These are phyloP conservation scores for Vigna nakashimae DNA, from an alignment of 306 rosid species.

Conservation along the genomic window DNA sequence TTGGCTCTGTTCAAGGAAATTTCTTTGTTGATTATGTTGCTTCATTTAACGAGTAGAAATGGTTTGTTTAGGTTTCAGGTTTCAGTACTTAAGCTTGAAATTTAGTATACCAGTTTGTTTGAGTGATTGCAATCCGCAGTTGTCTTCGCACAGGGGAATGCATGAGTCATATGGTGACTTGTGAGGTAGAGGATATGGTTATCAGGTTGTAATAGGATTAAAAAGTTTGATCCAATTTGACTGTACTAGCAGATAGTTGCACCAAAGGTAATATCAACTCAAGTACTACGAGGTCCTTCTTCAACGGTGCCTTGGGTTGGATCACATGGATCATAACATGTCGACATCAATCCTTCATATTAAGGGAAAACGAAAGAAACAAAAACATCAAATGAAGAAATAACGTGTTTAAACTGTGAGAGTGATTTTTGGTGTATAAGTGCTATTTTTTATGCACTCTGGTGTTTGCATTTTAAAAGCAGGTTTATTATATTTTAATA, in stretches of 20 bases:
- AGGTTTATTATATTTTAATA: constrained; percentile 20
- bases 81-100: constrained; percentile 11
- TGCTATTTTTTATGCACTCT: not conserved
- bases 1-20: not conserved
- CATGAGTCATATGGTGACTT: constrained; percentile 2
- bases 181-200: constrained; percentile 14
- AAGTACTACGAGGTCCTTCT: not conserved
- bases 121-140: not conserved
- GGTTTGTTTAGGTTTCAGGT: not conserved
- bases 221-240: not conserved
- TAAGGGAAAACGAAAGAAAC: constrained; percentile 25
- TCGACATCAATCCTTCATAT: constrained; percentile 4
- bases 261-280: constrained; percentile 21
- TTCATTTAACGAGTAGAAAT: not conserved
- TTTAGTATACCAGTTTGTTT: not conserved
- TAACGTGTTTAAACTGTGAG: constrained; percentile 5
- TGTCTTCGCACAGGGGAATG: not conserved
- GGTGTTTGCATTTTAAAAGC: constrained; percentile 31
- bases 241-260: constrained; percentile 15
- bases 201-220: not conserved
- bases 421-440: constrained; percentile 26
- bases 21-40: not conserved
- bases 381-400: constrained; percentile 12
- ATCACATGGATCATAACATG: not conserved
- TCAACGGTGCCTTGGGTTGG: not conserved